Evolutionary conservation across 768 basidiomycete species (phyloP), one percentile per base, ranked within the genome.

Genomic region (Austroboletus eburneus): DNA sequence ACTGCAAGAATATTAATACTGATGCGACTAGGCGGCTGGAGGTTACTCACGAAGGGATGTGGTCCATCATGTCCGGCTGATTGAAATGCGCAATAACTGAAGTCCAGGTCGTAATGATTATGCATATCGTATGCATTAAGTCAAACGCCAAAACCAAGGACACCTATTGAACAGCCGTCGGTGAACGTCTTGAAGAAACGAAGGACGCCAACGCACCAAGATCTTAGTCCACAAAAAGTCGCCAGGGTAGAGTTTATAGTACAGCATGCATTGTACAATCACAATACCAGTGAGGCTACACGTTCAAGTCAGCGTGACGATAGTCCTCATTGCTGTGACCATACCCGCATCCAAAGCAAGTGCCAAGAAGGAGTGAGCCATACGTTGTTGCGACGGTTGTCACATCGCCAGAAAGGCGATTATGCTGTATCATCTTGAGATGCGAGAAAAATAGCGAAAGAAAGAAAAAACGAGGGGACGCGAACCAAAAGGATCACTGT

Each of bases 331-430:
- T 39, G 9, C 4, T 18, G 13, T 34, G 9, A 42, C 21, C 52
- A 44, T 44, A 68, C 64, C 39, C 47, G 61, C 61, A 53, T 43
- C 42, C 64, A 46, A 66, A 55, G 56, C 57, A 57, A 18, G 64
- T 67, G 13, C 64, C 64, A 16, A 66, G 51, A 12, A 66, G 41
- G 18, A 62, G 67, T n/a, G 64, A 44, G 8, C 64, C 64, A 5
- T 68, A 67, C 6, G 55, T 35, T 14, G 64, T 66, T 0, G 66
- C 61, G 25, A 66, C 61, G 1, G 57, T 66, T 10, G 38, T 46
- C 37, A 68, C 66, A 44, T 66, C 64, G 29, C 64, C 66, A n/a
- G n/a, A n/a, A n/a, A n/a, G n/a, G n/a, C n/a, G 66, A 5, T 34
- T 5, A 20, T 63, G 14, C 0, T 8, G 36, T n/a, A n/a, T n/a